Conservation (phyloP, 2,329 filamentous ascomycete species). For the Bertia moriformis region DNA sequence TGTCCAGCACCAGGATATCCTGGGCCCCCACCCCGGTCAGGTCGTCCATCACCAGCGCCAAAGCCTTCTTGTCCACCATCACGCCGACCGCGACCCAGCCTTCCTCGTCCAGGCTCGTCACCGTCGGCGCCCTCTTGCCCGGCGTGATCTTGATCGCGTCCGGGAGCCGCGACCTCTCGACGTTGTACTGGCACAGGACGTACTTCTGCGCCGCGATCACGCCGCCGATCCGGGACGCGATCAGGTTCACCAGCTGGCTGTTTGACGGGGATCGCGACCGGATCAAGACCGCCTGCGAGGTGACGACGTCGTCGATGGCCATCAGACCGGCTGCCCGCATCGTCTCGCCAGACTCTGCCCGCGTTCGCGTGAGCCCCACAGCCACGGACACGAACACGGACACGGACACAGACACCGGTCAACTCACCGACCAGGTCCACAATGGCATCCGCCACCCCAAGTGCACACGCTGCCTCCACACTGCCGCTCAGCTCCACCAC, state of each 20-base stretch:
- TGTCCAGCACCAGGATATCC: slow-evolving; percentile 73
- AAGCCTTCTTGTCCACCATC: slow-evolving; percentile 81
- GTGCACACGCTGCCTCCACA: slow-evolving; percentile 88
- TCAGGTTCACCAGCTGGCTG: slow-evolving; percentile 65
- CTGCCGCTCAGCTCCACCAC: slow-evolving; percentile 92
- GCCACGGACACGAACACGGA: slow-evolving; percentile 1
- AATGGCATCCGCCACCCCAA: slow-evolving; percentile 92
- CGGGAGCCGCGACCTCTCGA: slow-evolving; percentile 54
- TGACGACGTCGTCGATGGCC: slow-evolving; percentile 84
- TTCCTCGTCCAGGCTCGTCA: slow-evolving; percentile 73
- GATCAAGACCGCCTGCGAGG: slow-evolving; percentile 78
- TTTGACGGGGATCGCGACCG: slow-evolving; percentile 76
- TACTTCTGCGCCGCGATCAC: slow-evolving; percentile 92
- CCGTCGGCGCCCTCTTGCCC: slow-evolving; percentile 81
- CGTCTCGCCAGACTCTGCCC: slow-evolving; percentile 82
- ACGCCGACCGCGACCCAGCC: slow-evolving; percentile 88
- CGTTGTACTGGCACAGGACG: slow-evolving; percentile 93
- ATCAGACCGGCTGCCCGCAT: slow-evolving; percentile 92
- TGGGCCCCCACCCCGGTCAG: slow-evolving; percentile 62
- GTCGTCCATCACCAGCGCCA: slow-evolving; percentile 77
- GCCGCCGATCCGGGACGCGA: slow-evolving; percentile 74
- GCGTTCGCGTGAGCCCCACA: too few relatives aligned
- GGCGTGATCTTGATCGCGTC: slow-evolving; percentile 68
- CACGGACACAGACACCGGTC: slow-evolving; percentile 17
- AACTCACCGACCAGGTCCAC: slow-evolving; percentile 90